Evolutionary conservation across 73 alveolate genomes (phyloP).

Genomic region (Breviolum minutum): DNA sequence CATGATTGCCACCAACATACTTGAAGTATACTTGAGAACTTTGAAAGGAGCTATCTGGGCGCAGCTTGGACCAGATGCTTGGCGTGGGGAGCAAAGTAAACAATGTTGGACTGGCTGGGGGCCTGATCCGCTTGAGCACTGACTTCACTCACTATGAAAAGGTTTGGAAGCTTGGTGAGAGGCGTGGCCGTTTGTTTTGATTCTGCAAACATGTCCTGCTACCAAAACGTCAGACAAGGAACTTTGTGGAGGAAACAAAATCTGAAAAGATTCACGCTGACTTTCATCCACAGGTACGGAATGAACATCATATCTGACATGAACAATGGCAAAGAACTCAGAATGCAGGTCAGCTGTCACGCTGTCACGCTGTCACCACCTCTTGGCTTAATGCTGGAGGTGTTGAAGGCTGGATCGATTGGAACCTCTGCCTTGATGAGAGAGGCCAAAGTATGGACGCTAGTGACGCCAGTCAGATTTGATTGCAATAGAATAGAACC

Average conservation of each 20-base stretch:
- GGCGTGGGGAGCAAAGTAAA: conserved; percentile 20
- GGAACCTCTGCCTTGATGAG: conserved; percentile 93
- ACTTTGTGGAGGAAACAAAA: too few relatives aligned
- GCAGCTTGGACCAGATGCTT: conserved; percentile 75
- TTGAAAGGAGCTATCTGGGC: conserved; percentile 60
- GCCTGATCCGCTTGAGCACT: too few relatives aligned
- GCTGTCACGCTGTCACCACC: too few relatives aligned
- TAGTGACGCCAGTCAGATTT: too few relatives aligned
- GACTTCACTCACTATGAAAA: background rate
- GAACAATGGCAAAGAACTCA: conserved; percentile 27
- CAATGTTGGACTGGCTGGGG: background rate
- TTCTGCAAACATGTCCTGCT: too few relatives aligned
- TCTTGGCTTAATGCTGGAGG: background rate
- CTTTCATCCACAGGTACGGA: conserved; percentile 20
- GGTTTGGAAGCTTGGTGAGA: conserved; percentile 86
- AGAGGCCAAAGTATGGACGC: background rate
- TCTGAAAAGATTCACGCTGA: too few relatives aligned
- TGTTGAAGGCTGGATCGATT: conserved; percentile 75
- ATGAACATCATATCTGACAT: conserved; percentile 91
- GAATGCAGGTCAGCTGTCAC: background rate
- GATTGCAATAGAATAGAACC: too few relatives aligned
- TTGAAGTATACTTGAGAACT: too few relatives aligned
- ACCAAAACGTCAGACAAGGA: too few relatives aligned
- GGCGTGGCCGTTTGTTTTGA: background rate
- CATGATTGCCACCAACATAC: too few relatives aligned